Conservation (phyloP, 257 asterid species). For the Anisodus tanguticus region DNA sequence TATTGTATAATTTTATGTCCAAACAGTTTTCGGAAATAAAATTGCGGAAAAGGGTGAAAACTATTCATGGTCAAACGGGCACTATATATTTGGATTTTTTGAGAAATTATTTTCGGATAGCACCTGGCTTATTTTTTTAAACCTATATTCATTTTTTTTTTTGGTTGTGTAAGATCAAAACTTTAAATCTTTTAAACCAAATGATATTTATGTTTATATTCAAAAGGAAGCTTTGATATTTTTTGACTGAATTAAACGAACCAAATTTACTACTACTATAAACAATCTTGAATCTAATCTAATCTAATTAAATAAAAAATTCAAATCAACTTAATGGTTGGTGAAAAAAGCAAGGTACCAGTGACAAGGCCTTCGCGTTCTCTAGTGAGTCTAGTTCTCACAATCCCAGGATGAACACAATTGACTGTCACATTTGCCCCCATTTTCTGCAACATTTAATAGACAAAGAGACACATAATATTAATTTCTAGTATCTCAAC, state of each 20-base stretch:
- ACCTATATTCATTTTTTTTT: not conserved
- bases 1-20: too few species aligned
- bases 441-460: conserved; percentile 65
- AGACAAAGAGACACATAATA: conserved; percentile 17
- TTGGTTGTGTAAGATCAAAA: too few species aligned
- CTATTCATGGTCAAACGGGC: too few species aligned
- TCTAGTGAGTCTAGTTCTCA: conserved; percentile 88
- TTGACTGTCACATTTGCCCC: conserved; percentile 83
- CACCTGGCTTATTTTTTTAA: not conserved
- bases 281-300: not conserved
- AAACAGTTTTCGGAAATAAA: too few species aligned
- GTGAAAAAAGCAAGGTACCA: conserved; percentile 44
- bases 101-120: not conserved
- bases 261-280: not conserved
- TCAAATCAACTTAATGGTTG: not conserved
- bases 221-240: not conserved
- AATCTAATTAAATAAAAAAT: not conserved
- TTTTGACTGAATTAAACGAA: not conserved
- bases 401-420: conserved; percentile 97
- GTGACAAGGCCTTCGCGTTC: conserved; percentile 91
- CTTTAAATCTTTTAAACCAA: not conserved
- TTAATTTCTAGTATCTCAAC: not conserved
- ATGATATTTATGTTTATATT: not conserved
- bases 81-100: not conserved
- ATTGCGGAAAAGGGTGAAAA: too few species aligned